Base-by-base conservation (phyloP, 1,139 yeast genomes). In the Magnusiomyces paraingens region DNA sequence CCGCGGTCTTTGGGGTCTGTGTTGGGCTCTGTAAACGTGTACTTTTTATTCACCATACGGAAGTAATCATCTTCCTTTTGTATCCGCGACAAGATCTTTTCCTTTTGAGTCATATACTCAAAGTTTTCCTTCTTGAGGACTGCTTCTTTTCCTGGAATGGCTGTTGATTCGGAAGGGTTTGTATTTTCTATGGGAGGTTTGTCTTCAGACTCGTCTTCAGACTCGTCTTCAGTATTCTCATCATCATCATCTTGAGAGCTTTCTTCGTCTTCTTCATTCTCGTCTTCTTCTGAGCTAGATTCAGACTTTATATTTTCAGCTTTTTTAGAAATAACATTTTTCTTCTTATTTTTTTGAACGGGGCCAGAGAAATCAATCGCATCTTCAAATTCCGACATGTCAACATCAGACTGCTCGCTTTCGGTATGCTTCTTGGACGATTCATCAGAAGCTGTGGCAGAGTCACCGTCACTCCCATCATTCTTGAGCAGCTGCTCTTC, bases 1-100 rank as follows among this genome's bases (percentile, higher is more conserved):
- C 73, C 69, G 50, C 61, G 57, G 58, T 65, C 66, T 39, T 61
- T 53, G 55, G 66, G 51, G 48, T 56, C 54, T 62, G 73, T 67
- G 15, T 52, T 21, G 26, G 53, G 42, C 21, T 54, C 52, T 35
- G 50, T 50, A 11, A 51, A 48, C 21, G 46, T 57, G 26, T 49
- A 39, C 18, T 26, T 38, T 52, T 46, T 41, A 52, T 41, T 41
- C 39, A 48, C 17, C 32, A 17, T 12, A 20, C 21, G 41, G 18
- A 35, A n/a, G 26, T 14, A 15, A 17, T 17, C 29, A 5, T 17
- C 17, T 32, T 49, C 55, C 22, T n/a, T 17, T 22, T 43, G 49
- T 42, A 35, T 14, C 8, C 41, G 29, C n/a, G 26, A 17, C 11
- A 20, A n/a, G 18, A 43, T 22, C 40, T 51, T 22, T 50, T 51